Conservation (phyloP, 1,139 yeast species). For the Sugiyamaella sp. region DNA sequence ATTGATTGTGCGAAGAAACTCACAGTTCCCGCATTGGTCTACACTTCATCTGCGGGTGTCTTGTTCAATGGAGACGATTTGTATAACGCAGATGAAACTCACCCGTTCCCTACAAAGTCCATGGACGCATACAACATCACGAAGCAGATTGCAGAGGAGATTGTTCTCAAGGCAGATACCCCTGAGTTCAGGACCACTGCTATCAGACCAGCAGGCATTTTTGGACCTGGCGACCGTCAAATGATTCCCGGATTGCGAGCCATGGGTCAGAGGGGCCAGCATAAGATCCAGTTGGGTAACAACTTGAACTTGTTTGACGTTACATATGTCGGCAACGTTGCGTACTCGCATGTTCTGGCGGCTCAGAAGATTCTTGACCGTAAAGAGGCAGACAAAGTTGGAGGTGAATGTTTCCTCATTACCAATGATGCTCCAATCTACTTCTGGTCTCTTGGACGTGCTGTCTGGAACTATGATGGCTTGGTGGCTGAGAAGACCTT, state of each 20-base stretch:
- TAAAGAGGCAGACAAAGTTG: slow-evolving; percentile 48
- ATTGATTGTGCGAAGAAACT: slow-evolving; percentile 61
- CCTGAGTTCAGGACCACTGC: slow-evolving; percentile 68
- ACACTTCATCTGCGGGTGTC: slow-evolving; percentile 97
- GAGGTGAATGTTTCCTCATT: slow-evolving; percentile 86
- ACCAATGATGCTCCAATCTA: slow-evolving; percentile 95
- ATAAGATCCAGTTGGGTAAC: slow-evolving; percentile 91
- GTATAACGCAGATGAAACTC: slow-evolving; percentile 86
- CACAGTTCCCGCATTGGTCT: slow-evolving; percentile 69
- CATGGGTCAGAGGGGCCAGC: slow-evolving; percentile 83
- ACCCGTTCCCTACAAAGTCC: slow-evolving; percentile 89
- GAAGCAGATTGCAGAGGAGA: slow-evolving; percentile 86
- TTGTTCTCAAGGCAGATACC: slow-evolving; percentile 66
- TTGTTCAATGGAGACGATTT: slow-evolving; percentile 92
- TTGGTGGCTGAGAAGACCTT: slow-evolving; percentile 70
- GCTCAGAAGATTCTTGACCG: slow-evolving; percentile 69
- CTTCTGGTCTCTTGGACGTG: slow-evolving; percentile 96
- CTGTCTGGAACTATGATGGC: slow-evolving; percentile 97
- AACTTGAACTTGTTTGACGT: slow-evolving; percentile 93
- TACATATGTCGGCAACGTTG: slow-evolving; percentile 99
- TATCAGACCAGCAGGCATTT: slow-evolving; percentile 94
- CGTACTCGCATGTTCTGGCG: slow-evolving; percentile 93
- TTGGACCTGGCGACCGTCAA: slow-evolving; percentile 99
- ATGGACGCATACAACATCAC: slow-evolving; percentile 98
- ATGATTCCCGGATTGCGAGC: slow-evolving; percentile 88